Evolutionary conservation across 768 basidiomycete genomes (phyloP), one percentile per base, ranked within the genome.

Genomic region (Calocybe gangraenosa): DNA sequence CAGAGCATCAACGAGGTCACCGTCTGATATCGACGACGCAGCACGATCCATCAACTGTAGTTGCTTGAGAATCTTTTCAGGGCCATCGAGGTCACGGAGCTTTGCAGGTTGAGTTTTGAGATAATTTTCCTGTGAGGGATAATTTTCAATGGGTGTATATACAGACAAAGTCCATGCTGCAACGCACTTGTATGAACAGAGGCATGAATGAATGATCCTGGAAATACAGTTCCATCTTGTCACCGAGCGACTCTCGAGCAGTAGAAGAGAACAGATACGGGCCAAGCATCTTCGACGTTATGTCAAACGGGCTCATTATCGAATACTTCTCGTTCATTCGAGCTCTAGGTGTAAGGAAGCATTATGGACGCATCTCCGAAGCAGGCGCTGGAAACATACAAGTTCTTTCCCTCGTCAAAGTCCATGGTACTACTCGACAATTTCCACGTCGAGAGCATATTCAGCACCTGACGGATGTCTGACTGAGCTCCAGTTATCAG

Each of bases 371-470:
- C 17, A 15, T 18, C 30, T 20, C 7, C 32, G 14, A 32, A 1
- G 2, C 15, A n/a, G n/a, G n/a, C 11, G 9, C 15, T 11, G 10
- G 7, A 13, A 42, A 74, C 89, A 44, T 57, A 97, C 94, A 98
- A 69, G n/a, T 72, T 64, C 62, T 97, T 96, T 44, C 92, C 80
- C 56, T 96, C 82, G 52, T 98, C 94, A 60, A 91, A 98, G 53
- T 83, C 76, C 85, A 99, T 91, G 2, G 78, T 73, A 44, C 74
- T 63, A 50, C 71, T 84, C 7, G 86, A 87, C n/a, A 97, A 65
- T 57, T 85, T 92, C 90, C 92, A 98, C 0, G 95, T 98, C 3
- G 96, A 95, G 10, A 99, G 71, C 92, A 99, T 97, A 62, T 97
- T 98, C 48, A 99, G 67, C 15, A 98, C 91, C 61, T 95, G 95